These are phyloP conservation scores for Astrocystis sublimbata DNA, from an alignment of 495 filamentous ascomycete genomes.

Conservation along the genomic window DNA sequence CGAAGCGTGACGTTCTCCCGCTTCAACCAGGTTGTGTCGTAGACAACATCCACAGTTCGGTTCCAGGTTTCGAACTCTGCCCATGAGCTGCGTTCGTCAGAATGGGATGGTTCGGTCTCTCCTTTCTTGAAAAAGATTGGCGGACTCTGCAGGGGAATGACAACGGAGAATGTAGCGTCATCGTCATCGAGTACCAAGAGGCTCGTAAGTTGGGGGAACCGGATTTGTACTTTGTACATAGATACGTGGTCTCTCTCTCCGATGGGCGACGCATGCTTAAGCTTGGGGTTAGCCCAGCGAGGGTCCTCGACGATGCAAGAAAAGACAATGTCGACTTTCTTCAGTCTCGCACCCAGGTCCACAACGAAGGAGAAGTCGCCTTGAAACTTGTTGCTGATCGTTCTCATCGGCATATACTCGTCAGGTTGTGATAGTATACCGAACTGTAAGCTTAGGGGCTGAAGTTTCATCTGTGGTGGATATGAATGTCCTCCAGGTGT, in stretches of 20 bases:
- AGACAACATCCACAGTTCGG: conserved; percentile 69
- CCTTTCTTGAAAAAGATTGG: conserved; percentile 63
- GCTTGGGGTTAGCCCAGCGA: conserved; percentile 27
- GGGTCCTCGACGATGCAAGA: conserved; percentile 39
- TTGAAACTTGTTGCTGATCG: conserved; percentile 35
- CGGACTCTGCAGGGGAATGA: conserved; percentile 65
- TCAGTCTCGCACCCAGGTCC: conserved; percentile 47
- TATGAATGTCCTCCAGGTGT: conserved; percentile 29
- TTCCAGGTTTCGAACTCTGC: conserved; percentile 69
- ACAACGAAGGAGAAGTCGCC: conserved; percentile 33
- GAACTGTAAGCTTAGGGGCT: conserved; percentile 46
- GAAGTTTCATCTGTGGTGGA: conserved; percentile 32
- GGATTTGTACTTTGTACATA: conserved; percentile 56
- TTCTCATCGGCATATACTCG: conserved; percentile 48
- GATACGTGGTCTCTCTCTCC: conserved; percentile 28
- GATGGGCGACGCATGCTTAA: conserved; percentile 19
- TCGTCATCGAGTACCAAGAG: conserved; percentile 51
- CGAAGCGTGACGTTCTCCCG: conserved; percentile 54
- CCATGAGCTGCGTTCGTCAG: conserved; percentile 57
- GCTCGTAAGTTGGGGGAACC: conserved; percentile 61
- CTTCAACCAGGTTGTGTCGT: conserved; percentile 44
- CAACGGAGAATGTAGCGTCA: conserved; percentile 39
- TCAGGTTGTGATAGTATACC: conserved; percentile 49
- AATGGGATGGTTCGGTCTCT: conserved; percentile 44
- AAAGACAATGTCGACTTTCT: conserved; percentile 49